Conservation (phyloP, 2,329 filamentous ascomycete genomes). For the Akanthomyces uredinophilus region DNA sequence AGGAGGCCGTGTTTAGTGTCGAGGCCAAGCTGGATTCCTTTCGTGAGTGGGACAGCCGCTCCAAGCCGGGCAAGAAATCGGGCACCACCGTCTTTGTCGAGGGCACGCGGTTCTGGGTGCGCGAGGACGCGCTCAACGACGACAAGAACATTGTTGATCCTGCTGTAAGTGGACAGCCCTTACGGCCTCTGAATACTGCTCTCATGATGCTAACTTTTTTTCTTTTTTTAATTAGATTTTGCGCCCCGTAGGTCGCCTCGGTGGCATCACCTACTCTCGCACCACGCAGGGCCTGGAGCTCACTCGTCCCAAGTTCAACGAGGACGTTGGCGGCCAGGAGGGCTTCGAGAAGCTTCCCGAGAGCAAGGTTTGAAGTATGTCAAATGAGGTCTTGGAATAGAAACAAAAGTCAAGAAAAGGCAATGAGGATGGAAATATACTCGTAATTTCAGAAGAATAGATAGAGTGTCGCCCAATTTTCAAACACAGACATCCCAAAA, state of each 20-base stretch:
- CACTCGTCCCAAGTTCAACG: slow-evolving; percentile 53
- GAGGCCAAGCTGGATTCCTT: slow-evolving; percentile 73
- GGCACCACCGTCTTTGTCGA: slow-evolving; percentile 73
- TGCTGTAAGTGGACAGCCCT: slow-evolving; percentile 39
- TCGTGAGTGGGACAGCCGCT: slow-evolving; percentile 72
- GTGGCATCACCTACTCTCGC: slow-evolving; percentile 80
- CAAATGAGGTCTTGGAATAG: neutral
- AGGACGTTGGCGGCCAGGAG: slow-evolving; percentile 48
- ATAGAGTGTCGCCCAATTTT: neutral
- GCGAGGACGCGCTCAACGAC: slow-evolving; percentile 82
- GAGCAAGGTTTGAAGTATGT: neutral
- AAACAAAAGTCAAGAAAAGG: neutral
- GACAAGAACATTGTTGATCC: slow-evolving; percentile 70
- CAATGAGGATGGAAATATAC: neutral
- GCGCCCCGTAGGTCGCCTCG: slow-evolving; percentile 70
- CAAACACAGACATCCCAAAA: neutral
- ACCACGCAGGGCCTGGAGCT: slow-evolving; percentile 67
- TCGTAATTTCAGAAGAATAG: neutral
- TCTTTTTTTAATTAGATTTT: slow-evolving; percentile 54
- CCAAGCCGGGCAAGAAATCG: slow-evolving; percentile 66
- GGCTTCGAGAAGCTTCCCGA: slow-evolving; percentile 47
- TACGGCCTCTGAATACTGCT: neutral
- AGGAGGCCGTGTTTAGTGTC: slow-evolving; percentile 76
- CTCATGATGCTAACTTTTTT: neutral
- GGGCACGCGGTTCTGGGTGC: slow-evolving; percentile 80